Conservation (phyloP, 106 monocot genomes). For the Iris macrosiphon region DNA sequence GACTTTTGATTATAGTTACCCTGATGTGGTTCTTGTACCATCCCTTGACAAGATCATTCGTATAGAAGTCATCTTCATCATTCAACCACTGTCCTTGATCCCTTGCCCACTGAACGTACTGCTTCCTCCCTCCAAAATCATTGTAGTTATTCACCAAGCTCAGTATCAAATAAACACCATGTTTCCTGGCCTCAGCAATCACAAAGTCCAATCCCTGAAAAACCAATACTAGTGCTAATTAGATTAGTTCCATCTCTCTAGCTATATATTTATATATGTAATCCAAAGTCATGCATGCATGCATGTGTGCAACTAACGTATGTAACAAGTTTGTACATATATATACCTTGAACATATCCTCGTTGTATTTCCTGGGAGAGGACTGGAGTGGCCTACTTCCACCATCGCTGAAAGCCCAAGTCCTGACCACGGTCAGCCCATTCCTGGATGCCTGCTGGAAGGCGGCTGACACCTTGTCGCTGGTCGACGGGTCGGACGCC, state of each 20-base stretch:
- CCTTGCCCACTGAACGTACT: conserved; percentile 64
- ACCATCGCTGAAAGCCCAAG: conserved; percentile 24
- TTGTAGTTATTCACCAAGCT: conserved; percentile 57
- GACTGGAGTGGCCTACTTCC: conserved; percentile 8
- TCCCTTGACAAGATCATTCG: conserved; percentile 27
- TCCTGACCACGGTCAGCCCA: conserved; percentile 10
- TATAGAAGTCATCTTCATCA: conserved; percentile 57
- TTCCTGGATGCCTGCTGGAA: conserved; percentile 1
- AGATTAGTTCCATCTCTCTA: no score
- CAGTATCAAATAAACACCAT: conserved; percentile 43
- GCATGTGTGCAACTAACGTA: no score
- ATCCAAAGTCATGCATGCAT: no score
- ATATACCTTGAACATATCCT: conserved; percentile 14
- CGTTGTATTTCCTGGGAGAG: conserved; percentile 9
- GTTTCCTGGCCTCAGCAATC: conserved; percentile 45
- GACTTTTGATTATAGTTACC: no score
- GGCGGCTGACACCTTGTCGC: not conserved
- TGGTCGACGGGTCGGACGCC: not conserved
- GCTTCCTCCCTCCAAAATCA: conserved; percentile 54
- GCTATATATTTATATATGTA: no score
- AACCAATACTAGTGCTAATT: no score
- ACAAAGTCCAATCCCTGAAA: conserved; percentile 48
- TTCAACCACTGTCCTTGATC: conserved; percentile 22
- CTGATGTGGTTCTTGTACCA: conserved; percentile 59
- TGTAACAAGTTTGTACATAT: no score